Conservation (phyloP, 495 filamentous ascomycete species). For the Tuber microsphaerosporum region DNA sequence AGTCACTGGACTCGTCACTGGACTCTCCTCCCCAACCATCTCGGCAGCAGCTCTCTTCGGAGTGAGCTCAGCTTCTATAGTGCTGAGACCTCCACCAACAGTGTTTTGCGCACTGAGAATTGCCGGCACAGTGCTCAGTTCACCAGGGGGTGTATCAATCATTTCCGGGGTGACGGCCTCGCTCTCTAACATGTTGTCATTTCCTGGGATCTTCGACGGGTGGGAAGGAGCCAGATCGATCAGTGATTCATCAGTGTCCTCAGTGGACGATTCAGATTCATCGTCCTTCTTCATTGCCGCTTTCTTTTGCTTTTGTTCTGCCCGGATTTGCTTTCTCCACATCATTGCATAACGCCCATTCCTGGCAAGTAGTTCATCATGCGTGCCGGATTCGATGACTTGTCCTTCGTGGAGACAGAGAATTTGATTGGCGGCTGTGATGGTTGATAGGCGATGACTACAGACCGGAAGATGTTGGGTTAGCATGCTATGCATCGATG, state of each 20-base stretch:
- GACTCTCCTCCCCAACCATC: not conserved
- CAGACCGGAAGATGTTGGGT: not conserved
- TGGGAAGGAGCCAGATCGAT: conserved; percentile 27
- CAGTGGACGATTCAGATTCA: conserved; percentile 27
- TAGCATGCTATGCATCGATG: not conserved
- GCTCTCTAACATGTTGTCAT: not conserved
- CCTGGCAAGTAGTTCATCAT: conserved; percentile 68
- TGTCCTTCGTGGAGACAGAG: conserved; percentile 79
- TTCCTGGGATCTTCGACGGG: conserved; percentile 9
- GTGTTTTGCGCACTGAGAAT: conserved; percentile 7
- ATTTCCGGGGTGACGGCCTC: conserved; percentile 1
- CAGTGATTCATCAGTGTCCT: conserved; percentile 17
- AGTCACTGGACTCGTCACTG: too few relatives aligned
- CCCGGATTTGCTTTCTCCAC: conserved; percentile 93
- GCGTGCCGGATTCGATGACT: conserved; percentile 78
- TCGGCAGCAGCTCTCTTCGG: conserved; percentile 11
- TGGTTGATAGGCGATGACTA: conserved; percentile 79
- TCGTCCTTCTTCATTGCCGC: conserved; percentile 44
- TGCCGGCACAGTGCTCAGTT: not conserved
- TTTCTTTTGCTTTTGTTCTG: conserved; percentile 73
- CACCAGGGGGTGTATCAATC: not conserved
- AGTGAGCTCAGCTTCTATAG: conserved; percentile 14
- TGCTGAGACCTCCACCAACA: conserved; percentile 3
- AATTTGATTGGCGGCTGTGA: conserved; percentile 90
- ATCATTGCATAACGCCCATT: conserved; percentile 80